Evolutionary conservation across 2,329 filamentous ascomycete genomes (phyloP).

Genomic region (Fusarium tanahbumbuense): DNA sequence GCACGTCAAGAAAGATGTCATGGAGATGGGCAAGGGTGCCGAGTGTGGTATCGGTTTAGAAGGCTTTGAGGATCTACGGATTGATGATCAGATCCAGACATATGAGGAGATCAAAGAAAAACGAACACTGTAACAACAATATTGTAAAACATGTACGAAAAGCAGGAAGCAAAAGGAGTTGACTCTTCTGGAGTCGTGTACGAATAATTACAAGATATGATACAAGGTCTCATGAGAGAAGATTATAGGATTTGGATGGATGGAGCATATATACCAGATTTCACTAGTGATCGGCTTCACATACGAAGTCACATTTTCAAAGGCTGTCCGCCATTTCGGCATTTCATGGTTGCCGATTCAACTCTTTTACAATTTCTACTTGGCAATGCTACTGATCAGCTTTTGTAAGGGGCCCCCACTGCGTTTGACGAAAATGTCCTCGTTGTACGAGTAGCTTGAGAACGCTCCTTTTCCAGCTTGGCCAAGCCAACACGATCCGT

Average conservation of each 20-base stretch:
- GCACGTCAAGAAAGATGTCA: conserved; percentile 90
- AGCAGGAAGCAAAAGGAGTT: conserved; percentile 9
- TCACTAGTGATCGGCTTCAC: conserved; percentile 19
- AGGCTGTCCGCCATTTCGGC: not conserved
- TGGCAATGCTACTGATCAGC: conserved; percentile 47
- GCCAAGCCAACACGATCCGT: conserved; percentile 82
- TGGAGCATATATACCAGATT: conserved; percentile 7
- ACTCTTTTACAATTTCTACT: not conserved
- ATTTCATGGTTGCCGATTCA: not conserved
- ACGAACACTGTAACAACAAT: conserved; percentile 62
- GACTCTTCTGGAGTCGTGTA: conserved; percentile 21
- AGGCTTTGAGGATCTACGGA: conserved; percentile 79
- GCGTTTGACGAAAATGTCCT: conserved; percentile 64
- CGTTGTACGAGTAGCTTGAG: conserved; percentile 60
- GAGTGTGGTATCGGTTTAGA: conserved; percentile 93
- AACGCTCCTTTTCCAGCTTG: conserved; percentile 67
- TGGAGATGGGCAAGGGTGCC: conserved; percentile 89
- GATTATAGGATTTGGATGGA: conserved; percentile 10
- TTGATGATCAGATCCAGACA: conserved; percentile 87
- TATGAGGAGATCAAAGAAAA: conserved; percentile 84
- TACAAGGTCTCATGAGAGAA: conserved; percentile 22
- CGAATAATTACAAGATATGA: conserved; percentile 22
- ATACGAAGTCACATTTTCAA: not conserved
- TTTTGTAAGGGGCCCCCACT: conserved; percentile 61
- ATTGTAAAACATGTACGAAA: conserved; percentile 39